These are phyloP conservation scores for Penicillium corylophilum DNA, from an alignment of 2,329 filamentous ascomycete species.

Conservation along the genomic window DNA sequence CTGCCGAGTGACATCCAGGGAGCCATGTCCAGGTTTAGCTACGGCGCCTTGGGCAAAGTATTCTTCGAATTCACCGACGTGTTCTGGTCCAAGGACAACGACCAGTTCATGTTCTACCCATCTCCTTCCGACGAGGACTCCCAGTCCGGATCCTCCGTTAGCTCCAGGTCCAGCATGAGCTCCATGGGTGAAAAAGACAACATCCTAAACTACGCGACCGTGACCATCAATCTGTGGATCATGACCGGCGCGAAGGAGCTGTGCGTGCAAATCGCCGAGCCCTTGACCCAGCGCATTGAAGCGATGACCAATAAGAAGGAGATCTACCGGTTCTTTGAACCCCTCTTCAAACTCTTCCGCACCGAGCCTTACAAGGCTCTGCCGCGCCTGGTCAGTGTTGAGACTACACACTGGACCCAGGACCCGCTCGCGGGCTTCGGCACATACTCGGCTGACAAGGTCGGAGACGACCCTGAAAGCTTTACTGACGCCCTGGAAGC, in stretches of 20 bases:
- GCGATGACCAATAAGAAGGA: conserved; percentile 40
- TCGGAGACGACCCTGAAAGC: conserved; percentile 43
- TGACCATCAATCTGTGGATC: conserved; percentile 47
- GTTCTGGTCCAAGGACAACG: conserved; percentile 48
- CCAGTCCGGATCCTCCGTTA: conserved; percentile 28
- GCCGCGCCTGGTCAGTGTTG: conserved; percentile 39
- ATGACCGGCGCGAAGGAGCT: conserved; percentile 45
- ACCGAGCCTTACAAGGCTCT: conserved; percentile 47
- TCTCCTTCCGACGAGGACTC: conserved; percentile 36
- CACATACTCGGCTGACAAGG: conserved; percentile 46
- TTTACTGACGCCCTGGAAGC: conserved; percentile 39
- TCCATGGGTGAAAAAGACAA: conserved; percentile 26
- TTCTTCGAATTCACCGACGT: conserved; percentile 47
- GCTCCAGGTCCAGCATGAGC: conserved; percentile 10
- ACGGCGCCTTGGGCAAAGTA: conserved; percentile 46
- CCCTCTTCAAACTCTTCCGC: conserved; percentile 45
- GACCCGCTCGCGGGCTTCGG: conserved; percentile 47
- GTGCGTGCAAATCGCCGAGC: conserved; percentile 46
- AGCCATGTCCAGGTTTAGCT: conserved; percentile 40
- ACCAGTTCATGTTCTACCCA: conserved; percentile 48
- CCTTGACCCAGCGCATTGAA: conserved; percentile 47
- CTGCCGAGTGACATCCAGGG: conserved; percentile 38
- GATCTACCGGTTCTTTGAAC: conserved; percentile 46
- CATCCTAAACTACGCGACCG: conserved; percentile 46
- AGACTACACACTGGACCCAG: conserved; percentile 48